phyloP scores from a whole-genome alignment of 495 filamentous ascomycete species.

The Cryomyces minteri region DNA sequence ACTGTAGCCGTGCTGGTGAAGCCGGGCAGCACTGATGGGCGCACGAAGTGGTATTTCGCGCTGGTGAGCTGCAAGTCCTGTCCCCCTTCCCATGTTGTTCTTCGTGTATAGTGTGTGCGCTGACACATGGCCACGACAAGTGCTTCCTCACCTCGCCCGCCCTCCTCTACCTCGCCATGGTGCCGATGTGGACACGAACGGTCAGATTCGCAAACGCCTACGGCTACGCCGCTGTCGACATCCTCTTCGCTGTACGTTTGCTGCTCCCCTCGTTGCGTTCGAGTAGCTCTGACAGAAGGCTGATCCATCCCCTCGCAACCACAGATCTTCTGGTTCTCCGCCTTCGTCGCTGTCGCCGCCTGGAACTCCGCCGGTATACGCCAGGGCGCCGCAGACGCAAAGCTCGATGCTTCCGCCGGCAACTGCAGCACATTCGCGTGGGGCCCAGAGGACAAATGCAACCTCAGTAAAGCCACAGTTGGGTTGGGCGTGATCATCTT shows the following conservation, averaged over 20 bases:
- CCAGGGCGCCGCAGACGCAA: slow-evolving; percentile 15
- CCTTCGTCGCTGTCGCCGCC: slow-evolving; percentile 56
- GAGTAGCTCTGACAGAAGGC: background rate
- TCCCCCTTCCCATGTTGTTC: too few relatives aligned
- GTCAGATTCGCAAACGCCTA: slow-evolving; percentile 65
- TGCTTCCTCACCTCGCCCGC: slow-evolving; percentile 73
- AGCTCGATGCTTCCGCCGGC: slow-evolving; percentile 16
- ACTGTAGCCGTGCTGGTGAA: slow-evolving; percentile 58
- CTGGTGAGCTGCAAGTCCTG: slow-evolving; percentile 34
- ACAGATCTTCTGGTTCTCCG: slow-evolving; percentile 62
- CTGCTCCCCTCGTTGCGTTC: background rate
- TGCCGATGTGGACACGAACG: slow-evolving; percentile 70
- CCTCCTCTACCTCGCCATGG: slow-evolving; percentile 66
- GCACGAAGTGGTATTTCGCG: slow-evolving; percentile 56
- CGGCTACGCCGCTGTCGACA: slow-evolving; percentile 58
- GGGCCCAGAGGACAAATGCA: slow-evolving; percentile 39
- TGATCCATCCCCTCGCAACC: background rate
- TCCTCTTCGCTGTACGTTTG: slow-evolving; percentile 32
- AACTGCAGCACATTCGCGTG: slow-evolving; percentile 35
- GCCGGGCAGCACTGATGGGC: slow-evolving; percentile 41
- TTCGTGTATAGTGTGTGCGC: too few relatives aligned
- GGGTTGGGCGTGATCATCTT: slow-evolving; percentile 65
- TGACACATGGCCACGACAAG: slow-evolving; percentile 21
- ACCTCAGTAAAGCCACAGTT: slow-evolving; percentile 57
- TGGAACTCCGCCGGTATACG: slow-evolving; percentile 33